Conservation (phyloP, 805 yeast species). For the Ogataea populi-albae region DNA sequence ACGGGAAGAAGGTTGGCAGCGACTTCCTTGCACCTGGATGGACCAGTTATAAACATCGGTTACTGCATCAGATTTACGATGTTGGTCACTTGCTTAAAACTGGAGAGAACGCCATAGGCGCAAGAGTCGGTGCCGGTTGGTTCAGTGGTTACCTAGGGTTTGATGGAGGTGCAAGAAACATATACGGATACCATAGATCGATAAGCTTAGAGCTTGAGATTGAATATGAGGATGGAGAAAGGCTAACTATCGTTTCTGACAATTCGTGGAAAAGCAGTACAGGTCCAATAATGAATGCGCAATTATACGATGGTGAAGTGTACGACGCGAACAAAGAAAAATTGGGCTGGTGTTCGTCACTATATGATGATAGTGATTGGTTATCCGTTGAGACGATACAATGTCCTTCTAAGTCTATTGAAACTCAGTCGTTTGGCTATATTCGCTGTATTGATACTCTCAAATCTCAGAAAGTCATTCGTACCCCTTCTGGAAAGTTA, state of each 20-base stretch:
- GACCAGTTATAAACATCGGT: conserved; percentile 24
- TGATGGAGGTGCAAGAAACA: conserved; percentile 22
- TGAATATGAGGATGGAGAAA: conserved; percentile 16
- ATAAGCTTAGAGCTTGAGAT: conserved; percentile 19
- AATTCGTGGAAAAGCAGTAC: conserved; percentile 16
- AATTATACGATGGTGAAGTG: conserved; percentile 26
- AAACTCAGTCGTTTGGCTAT: conserved; percentile 17
- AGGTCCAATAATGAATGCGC: conserved; percentile 23
- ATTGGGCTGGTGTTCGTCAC: conserved; percentile 16
- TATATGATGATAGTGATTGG: conserved; percentile 8
- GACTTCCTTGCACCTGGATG: conserved; percentile 27
- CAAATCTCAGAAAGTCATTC: conserved; percentile 15
- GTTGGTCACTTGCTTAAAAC: conserved; percentile 11
- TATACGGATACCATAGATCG: conserved; percentile 22
- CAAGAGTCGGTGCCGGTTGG: conserved; percentile 28
- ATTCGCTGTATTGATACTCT: conserved; percentile 13
- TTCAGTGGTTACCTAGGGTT: conserved; percentile 25
- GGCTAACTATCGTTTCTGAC: conserved; percentile 17
- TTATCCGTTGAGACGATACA: conserved; percentile 8
- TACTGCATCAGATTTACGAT: conserved; percentile 23
- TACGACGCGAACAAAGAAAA: conserved; percentile 24
- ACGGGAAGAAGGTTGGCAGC: conserved; percentile 20
- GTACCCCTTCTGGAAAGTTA: conserved; percentile 20
- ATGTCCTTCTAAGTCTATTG: conserved; percentile 4
- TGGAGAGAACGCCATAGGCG: conserved; percentile 19